These are phyloP conservation scores for Dorcoceras hygrometricum DNA, from an alignment of 257 asterid species.

Conservation along the genomic window DNA sequence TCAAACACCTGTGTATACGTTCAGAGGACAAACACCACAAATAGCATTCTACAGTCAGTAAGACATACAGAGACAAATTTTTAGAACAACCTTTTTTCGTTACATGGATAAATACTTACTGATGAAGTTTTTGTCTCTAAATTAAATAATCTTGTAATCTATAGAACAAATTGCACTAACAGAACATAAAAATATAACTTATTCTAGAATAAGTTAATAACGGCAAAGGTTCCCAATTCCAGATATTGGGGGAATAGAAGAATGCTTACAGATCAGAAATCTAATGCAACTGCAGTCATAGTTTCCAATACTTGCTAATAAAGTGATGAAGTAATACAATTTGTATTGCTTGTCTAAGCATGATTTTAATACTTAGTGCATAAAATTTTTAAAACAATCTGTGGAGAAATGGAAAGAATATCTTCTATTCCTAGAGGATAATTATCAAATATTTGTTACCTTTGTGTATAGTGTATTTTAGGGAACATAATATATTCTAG, in stretches of 20 bases:
- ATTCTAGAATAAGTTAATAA: not conserved
- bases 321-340: not conserved
- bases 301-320: conserved; percentile 1
- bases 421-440: too few relatives aligned
- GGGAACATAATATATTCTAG: too few relatives aligned
- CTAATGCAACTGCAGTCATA: not conserved
- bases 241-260: too few relatives aligned
- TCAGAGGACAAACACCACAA: not conserved
- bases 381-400: conserved; percentile 13
- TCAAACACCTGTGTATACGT: not conserved
- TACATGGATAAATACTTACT: not conserved
- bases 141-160: not conserved
- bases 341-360: not conserved
- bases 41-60: not conserved
- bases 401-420: too few relatives aligned
- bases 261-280: not conserved
- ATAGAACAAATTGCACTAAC: too few relatives aligned
- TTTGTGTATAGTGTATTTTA: too few relatives aligned
- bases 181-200: not conserved
- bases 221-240: not conserved
- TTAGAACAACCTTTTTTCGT: not conserved
- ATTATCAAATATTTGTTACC: too few relatives aligned
- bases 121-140: not conserved
- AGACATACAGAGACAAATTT: not conserved
- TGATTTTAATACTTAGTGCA: not conserved